A percentile compares a stretch with the other conserved stretches of the same genome.
These are phyloP conservation scores for Spatholobus suberectus DNA, from an alignment of 306 rosid species.

Conservation along the genomic window DNA sequence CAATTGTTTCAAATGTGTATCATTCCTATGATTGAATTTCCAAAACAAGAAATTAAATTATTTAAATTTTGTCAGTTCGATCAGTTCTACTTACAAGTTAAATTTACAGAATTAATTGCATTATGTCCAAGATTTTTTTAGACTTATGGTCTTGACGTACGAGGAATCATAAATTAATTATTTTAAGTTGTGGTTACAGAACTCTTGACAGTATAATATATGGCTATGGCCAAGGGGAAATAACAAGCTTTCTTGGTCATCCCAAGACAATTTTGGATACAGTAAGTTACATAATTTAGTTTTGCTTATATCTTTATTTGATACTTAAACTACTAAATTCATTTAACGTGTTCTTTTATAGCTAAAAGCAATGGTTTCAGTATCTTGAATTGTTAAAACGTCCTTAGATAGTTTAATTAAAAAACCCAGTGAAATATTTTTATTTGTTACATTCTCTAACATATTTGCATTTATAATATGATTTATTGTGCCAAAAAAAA, in stretches of 20 bases:
- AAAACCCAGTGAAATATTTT: too few relatives aligned
- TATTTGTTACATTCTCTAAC: too few relatives aligned
- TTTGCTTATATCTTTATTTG: neutral
- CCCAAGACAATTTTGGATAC: constrained; percentile 46
- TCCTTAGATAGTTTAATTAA: too few relatives aligned
- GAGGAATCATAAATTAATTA: neutral
- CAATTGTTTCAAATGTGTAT: neutral
- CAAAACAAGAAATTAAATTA: neutral
- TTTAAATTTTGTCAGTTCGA: too few relatives aligned
- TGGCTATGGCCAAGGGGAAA: constrained; percentile 51
- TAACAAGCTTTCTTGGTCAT: constrained; percentile 43
- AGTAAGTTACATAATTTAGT: constrained; percentile 31
- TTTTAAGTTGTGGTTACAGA: constrained; percentile 31
- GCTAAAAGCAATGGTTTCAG: neutral
- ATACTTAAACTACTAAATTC: neutral
- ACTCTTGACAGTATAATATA: constrained; percentile 50
- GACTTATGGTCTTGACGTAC: neutral
- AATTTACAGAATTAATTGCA: neutral
- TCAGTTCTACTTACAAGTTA: neutral
- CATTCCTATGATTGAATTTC: too few relatives aligned
- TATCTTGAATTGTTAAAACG: too few relatives aligned
- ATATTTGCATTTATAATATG: too few relatives aligned
- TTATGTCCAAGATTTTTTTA: neutral
- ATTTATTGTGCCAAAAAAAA: too few relatives aligned
- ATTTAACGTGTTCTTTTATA: neutral